Base-by-base conservation (phyloP, 2,329 filamentous ascomycete genomes). In the Xylariaceae sp. region DNA sequence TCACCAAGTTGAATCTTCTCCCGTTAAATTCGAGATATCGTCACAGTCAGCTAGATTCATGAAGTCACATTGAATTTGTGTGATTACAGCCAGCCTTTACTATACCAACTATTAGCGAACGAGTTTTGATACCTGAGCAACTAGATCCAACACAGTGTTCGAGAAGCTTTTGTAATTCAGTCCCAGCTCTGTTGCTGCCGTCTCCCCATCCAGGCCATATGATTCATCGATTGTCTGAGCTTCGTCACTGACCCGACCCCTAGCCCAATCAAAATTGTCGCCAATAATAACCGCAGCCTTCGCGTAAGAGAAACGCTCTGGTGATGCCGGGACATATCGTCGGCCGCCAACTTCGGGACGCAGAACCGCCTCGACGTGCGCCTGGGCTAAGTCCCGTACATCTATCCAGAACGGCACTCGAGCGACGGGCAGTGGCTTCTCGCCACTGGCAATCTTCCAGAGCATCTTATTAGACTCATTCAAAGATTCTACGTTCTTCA, bases 301-400 rank as follows among this genome's bases (percentile, higher is more conserved):
- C 0, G 62, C 67, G 50, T 75, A 76, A 0, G 70, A 70, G 44
- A 76, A 77, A 5, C 62, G 60, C 50, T 76, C 69, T 0, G 68
- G 64, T 0, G 68, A 63, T 1, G 66, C 64, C 14, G 67, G 62
- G 2, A 66, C 59, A 46, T 66, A 76, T 35, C 73, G 55, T 50
- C 69, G 69, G 0, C 65, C 65, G 0, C 64, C 65, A 1, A 58
- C 68, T 3, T 65, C 64, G 0, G 59, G 58, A 3, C 53, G 56
- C 11, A 73, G 25, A 2, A 73, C 53, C 1, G 72, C 70, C 35
- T 67, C 64, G 1, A 72, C 65, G 50, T 75, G 73, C 1, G 69
- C 71, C 11, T 55, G 48, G 0, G 72, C 72, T 2, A 76, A 55
- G 50, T 75, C 72, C 5, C 73, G 57, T 1, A 71, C 73, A 16